These are phyloP conservation scores for Colletotrichum salicis DNA, from an alignment of 2,329 filamentous ascomycete genomes.

Conservation along the genomic window DNA sequence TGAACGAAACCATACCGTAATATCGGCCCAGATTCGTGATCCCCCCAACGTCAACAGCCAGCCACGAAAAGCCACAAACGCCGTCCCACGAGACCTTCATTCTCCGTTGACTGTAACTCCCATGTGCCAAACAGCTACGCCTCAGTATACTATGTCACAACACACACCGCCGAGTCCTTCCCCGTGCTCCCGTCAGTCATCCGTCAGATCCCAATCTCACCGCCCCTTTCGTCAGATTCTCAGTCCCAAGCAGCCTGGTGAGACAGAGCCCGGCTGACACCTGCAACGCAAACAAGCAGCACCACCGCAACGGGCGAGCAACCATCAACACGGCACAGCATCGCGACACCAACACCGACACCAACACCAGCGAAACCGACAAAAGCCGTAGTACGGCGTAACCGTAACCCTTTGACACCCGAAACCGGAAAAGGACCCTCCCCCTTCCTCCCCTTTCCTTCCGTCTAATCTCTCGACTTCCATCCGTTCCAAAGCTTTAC, in stretches of 20 bases:
- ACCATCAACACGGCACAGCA: neutral
- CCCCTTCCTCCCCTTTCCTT: neutral
- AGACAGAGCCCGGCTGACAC: neutral
- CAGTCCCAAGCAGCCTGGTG: neutral
- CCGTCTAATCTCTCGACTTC: neutral
- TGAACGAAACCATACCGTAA: neutral
- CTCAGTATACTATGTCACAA: neutral
- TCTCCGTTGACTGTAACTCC: neutral
- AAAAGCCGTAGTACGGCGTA: neutral
- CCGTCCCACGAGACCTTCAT: neutral
- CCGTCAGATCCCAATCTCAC: neutral
- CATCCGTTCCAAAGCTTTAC: neutral
- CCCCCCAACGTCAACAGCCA: neutral
- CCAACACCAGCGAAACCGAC: neutral
- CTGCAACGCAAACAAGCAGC: constrained; percentile 9
- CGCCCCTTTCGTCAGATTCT: neutral
- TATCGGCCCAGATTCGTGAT: neutral
- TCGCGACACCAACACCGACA: neutral
- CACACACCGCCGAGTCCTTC: neutral
- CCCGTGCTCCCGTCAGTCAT: neutral
- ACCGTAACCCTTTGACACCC: neutral
- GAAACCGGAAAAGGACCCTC: neutral
- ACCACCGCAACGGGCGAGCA: neutral
- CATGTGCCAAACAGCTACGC: neutral
- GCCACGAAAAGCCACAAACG: neutral